phyloP scores from a whole-genome alignment of 2,329 filamentous ascomycete genomes.

The Pestalotiopsis fici region DNA sequence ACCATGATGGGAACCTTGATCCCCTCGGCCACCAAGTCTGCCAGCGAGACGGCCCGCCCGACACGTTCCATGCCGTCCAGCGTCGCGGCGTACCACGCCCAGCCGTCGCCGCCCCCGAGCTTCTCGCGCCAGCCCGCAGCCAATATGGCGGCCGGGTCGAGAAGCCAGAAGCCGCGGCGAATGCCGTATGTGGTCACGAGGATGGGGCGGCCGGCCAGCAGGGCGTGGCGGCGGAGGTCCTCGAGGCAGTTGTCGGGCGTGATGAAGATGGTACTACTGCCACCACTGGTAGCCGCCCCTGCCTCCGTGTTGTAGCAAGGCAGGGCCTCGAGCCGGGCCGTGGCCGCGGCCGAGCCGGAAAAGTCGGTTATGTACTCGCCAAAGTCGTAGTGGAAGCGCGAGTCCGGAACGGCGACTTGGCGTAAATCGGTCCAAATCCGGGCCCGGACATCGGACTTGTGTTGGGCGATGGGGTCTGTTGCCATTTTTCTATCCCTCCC shows the following conservation, averaged over 20 bases:
- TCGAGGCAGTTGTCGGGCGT: constrained; percentile 46
- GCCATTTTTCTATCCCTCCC: background rate
- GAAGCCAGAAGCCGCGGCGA: constrained; percentile 39
- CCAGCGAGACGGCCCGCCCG: constrained; percentile 33
- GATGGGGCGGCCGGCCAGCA: constrained; percentile 39
- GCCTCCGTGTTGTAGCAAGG: constrained; percentile 29
- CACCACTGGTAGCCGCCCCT: background rate
- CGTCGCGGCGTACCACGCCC: constrained; percentile 33
- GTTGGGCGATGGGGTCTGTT: background rate
- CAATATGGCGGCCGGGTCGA: constrained; percentile 30
- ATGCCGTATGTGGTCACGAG: constrained; percentile 42
- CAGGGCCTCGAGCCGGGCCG: constrained; percentile 28
- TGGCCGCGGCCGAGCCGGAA: constrained; percentile 32
- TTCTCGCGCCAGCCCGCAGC: background rate
- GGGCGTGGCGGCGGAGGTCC: constrained; percentile 34
- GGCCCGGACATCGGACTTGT: constrained; percentile 17
- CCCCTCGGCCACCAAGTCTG: constrained; percentile 31
- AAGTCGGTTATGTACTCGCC: constrained; percentile 44
- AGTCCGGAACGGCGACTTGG: constrained; percentile 40
- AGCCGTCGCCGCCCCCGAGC: constrained; percentile 22
- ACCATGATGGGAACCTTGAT: constrained; percentile 35
- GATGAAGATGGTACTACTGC: constrained; percentile 31
- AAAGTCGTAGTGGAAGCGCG: constrained; percentile 43
- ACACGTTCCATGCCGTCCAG: constrained; percentile 45
- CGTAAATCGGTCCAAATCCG: constrained; percentile 35